Evolutionary conservation across 495 filamentous ascomycete genomes (phyloP), one percentile per base, ranked within the genome.

Genomic region (Penicillium coprophilum): DNA sequence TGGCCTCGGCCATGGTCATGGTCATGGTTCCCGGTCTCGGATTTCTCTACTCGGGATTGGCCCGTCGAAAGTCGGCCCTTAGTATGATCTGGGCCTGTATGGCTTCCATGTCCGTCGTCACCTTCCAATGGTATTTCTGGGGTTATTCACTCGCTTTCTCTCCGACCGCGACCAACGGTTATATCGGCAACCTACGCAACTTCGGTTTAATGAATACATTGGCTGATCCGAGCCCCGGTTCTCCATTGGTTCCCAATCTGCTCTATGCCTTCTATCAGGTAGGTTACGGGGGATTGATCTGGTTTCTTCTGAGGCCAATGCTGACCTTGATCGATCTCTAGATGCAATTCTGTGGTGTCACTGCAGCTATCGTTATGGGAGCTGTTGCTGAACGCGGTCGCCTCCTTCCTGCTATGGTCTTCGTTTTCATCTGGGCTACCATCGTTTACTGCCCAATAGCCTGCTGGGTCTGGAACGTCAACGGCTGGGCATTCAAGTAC

Each of bases 341-440:
- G 91, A 88, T 97, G 88, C 89, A 94, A 88, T 97, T 98, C 82
- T 92, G 89, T 67, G 90, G 84, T 60, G 88, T 91, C 39, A 97
- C 95, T 17, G 92, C 87, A 43, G 94, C 92, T 44, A 96, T 98
- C 67, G 84, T 94, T 30, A 87, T 96, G 74, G 94, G 94, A 40
- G 89, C 90, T 36, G 87, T 95, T 41, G 93, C 94, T 31, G 95
- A 97, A 69, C 89, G 95, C 54, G 94, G 95, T 59, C 92, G 95
- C 53, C 81, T 98, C 44, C 80, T 97, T 39, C 94, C 95, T n/a
- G 86, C 89, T 61, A 89, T 97, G 87, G 88, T 97, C 49, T 98
- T 97, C 76, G 80, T 83, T 56, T 97, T 96, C 78, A 83, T 89
- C 79, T 98, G 95, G 95, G 91, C 90, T 1, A 97, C 95, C 0